These are phyloP conservation scores for Echinosphaeria canescens DNA, from an alignment of 2,329 filamentous ascomycete species.

Conservation along the genomic window DNA sequence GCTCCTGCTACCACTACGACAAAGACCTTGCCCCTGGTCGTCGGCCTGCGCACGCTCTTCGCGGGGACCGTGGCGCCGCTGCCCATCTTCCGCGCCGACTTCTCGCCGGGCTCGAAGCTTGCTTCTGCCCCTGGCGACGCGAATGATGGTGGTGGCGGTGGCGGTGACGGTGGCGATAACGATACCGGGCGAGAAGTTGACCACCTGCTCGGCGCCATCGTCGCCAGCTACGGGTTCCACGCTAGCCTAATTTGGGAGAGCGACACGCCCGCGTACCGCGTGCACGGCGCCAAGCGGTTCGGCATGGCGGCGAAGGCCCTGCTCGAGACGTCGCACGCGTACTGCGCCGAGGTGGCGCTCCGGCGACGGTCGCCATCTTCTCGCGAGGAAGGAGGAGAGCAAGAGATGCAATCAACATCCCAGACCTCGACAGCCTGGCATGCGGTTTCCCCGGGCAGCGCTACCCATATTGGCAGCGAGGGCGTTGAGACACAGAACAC, in stretches of 20 bases:
- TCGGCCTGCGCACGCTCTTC: constrained; percentile 35
- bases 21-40: constrained; percentile 21
- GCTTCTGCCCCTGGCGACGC: constrained; percentile 13
- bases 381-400: no score
- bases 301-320: constrained; percentile 64
- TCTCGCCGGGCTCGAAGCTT: constrained; percentile 32
- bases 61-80: constrained; percentile 28
- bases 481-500: no score
- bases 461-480: no score
- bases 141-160: no score
- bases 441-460: no score
- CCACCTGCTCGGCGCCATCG: constrained; percentile 51
- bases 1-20: no score
- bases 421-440: no score
- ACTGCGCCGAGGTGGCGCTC: constrained; percentile 19
- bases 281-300: constrained; percentile 59
- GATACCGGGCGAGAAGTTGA: constrained; percentile 10
- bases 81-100: constrained; percentile 38
- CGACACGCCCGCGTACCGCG: constrained; percentile 64
- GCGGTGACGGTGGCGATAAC: constrained; percentile 8
- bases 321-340: constrained; percentile 30
- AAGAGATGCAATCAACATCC: no score
- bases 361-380: no score
- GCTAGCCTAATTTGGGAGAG: constrained; percentile 78
- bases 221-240: constrained; percentile 80